Evolutionary conservation across 1,284 basidiomycete genomes (phyloP).

Genomic region (Cryptococcus sp.): DNA sequence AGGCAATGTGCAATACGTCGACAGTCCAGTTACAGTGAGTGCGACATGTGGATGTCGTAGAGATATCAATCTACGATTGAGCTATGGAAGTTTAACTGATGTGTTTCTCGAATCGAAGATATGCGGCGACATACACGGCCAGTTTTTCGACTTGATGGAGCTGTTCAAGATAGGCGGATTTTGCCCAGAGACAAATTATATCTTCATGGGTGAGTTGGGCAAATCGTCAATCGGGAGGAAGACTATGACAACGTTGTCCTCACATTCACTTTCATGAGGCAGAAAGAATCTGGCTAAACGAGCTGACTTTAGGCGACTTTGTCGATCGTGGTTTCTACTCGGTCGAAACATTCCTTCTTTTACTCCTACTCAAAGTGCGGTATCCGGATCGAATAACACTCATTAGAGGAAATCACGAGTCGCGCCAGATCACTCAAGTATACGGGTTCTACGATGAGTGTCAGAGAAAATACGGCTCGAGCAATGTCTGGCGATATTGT

Average conservation of each 20-base stretch:
- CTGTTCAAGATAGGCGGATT: slow-evolving; percentile 92
- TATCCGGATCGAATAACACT: slow-evolving; percentile 97
- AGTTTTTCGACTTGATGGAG: slow-evolving; percentile 97
- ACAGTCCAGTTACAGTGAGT: slow-evolving; percentile 91
- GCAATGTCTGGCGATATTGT: slow-evolving; percentile 97
- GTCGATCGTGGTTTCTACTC: slow-evolving; percentile 97
- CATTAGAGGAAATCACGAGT: slow-evolving; percentile 97
- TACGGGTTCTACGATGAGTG: slow-evolving; percentile 99
- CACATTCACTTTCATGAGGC: no score
- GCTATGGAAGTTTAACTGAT: neutral
- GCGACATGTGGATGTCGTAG: neutral
- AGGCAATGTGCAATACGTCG: slow-evolving; percentile 93
- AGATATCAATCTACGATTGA: neutral
- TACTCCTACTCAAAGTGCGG: slow-evolving; percentile 93
- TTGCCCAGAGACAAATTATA: slow-evolving; percentile 94
- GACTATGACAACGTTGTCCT: neutral
- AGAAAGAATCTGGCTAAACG: neutral
- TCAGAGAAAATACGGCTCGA: slow-evolving; percentile 91
- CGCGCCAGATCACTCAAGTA: slow-evolving; percentile 97
- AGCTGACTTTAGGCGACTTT: slow-evolving; percentile 67
- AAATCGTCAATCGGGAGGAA: no score
- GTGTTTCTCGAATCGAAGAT: slow-evolving; percentile 60
- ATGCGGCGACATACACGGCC: slow-evolving; percentile 98
- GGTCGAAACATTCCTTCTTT: slow-evolving; percentile 93
- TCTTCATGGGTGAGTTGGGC: slow-evolving; percentile 87